phyloP scores from a whole-genome alignment of 2,329 filamentous ascomycete species.

The Samsoniella hepiali region DNA sequence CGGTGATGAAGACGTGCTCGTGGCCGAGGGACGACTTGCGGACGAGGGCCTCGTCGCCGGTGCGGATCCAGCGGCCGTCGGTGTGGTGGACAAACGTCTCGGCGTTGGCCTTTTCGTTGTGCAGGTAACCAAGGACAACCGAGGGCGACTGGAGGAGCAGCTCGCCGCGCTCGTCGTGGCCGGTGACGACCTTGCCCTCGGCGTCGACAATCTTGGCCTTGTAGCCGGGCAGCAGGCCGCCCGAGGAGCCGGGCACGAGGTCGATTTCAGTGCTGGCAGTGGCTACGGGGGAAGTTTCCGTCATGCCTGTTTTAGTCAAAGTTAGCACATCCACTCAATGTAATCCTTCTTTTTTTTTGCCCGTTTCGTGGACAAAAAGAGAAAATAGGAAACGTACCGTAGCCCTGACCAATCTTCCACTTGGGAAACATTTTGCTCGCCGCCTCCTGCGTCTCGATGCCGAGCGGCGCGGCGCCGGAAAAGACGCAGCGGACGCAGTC shows the following conservation, averaged over 20 bases:
- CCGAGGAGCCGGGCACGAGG: slow-evolving; percentile 65
- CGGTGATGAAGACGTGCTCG: slow-evolving; percentile 82
- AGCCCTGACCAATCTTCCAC: slow-evolving; percentile 68
- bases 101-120: slow-evolving; percentile 77
- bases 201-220: slow-evolving; percentile 61
- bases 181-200: slow-evolving; percentile 66
- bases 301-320: slow-evolving; percentile 51
- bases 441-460: slow-evolving; percentile 63
- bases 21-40: slow-evolving; percentile 60
- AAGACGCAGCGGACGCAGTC: slow-evolving; percentile 63
- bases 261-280: slow-evolving; percentile 55
- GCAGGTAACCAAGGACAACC: slow-evolving; percentile 77
- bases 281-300: slow-evolving; percentile 69
- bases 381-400: slow-evolving; percentile 46
- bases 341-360: not conserved
- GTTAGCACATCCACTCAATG: not conserved
- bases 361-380: not conserved
- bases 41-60: slow-evolving; percentile 79
- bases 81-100: slow-evolving; percentile 70
- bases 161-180: slow-evolving; percentile 72
- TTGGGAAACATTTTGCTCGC: slow-evolving; percentile 58
- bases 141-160: slow-evolving; percentile 74
- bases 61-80: slow-evolving; percentile 74
- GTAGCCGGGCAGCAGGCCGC: slow-evolving; percentile 61
- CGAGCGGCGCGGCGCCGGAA: slow-evolving; percentile 73